phyloP scores from a whole-genome alignment of 805 yeast species.

The Cyberlindnera euphorbiiphila region DNA sequence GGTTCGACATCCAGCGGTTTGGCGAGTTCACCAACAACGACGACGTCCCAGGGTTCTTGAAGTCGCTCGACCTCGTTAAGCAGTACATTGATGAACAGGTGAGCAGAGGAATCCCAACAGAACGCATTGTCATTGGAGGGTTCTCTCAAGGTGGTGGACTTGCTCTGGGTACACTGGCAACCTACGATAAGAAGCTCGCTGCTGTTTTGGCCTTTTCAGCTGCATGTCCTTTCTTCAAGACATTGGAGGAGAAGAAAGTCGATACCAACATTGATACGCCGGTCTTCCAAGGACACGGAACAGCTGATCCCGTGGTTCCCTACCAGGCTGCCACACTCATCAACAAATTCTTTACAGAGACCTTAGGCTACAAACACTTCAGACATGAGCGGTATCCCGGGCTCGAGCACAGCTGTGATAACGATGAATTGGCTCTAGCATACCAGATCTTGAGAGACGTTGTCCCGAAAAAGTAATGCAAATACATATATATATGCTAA shows the following conservation, averaged over 20 bases:
- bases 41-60: slow-evolving; percentile 53
- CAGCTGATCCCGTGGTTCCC: slow-evolving; percentile 61
- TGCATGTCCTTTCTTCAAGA: slow-evolving; percentile 39
- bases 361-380: slow-evolving; percentile 44
- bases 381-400: slow-evolving; percentile 56
- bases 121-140: slow-evolving; percentile 85
- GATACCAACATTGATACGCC: slow-evolving; percentile 62
- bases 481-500: too few species aligned
- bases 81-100: slow-evolving; percentile 46
- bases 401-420: slow-evolving; percentile 63
- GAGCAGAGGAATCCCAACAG: slow-evolving; percentile 50
- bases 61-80: slow-evolving; percentile 43
- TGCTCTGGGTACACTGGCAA: slow-evolving; percentile 56
- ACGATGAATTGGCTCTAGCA: slow-evolving; percentile 61
- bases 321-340: slow-evolving; percentile 34
- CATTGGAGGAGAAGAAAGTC: slow-evolving; percentile 22
- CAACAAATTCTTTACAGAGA: slow-evolving; percentile 39
- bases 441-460: slow-evolving; percentile 39
- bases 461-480: slow-evolving; percentile 13
- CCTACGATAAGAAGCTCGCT: slow-evolving; percentile 60
- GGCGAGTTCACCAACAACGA: slow-evolving; percentile 39
- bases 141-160: slow-evolving; percentile 93
- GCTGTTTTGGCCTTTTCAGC: slow-evolving; percentile 81
- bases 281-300: slow-evolving; percentile 87
- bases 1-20: slow-evolving; percentile 76